Conservation (phyloP, 225 moss, liverwort and hornwort species). For the Rhytidiadelphus loreus region DNA sequence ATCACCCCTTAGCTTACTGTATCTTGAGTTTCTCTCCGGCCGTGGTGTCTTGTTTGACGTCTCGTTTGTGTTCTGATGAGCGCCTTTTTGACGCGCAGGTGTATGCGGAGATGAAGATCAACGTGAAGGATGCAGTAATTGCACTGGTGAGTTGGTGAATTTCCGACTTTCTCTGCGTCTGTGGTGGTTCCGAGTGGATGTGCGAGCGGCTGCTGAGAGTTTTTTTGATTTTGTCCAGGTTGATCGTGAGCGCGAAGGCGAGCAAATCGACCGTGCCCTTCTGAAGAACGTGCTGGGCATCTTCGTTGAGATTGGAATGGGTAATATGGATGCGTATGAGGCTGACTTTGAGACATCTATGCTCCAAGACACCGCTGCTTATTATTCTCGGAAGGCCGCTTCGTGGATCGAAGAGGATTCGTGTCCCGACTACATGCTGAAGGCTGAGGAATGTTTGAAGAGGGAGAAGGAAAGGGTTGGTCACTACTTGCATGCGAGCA, state of each 20-base stretch:
- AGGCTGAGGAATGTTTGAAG: conserved; percentile 93
- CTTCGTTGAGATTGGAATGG: conserved; percentile 98
- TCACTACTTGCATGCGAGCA: conserved; percentile 86
- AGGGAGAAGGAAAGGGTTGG: conserved; percentile 99
- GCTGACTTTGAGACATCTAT: conserved; percentile 84
- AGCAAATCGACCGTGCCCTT: conserved; percentile 96
- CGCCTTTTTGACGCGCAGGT: conserved; percentile 29
- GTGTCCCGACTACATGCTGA: conserved; percentile 98
- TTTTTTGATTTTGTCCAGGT: background rate
- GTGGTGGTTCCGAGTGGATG: background rate
- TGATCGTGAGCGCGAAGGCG: conserved; percentile 95
- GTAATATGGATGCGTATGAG: conserved; percentile 92
- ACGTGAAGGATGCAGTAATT: conserved; percentile 94
- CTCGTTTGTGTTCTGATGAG: background rate
- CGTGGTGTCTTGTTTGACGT: background rate
- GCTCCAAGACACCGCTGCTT: conserved; percentile 87
- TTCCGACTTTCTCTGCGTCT: background rate
- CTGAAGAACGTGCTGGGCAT: conserved; percentile 95
- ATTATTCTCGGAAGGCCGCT: conserved; percentile 88
- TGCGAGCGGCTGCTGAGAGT: background rate
- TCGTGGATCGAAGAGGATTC: conserved; percentile 99
- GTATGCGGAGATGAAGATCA: conserved; percentile 92
- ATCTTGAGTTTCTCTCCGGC: background rate
- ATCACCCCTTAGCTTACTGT: background rate
- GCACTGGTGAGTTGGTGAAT: conserved; percentile 45